Percentiles rank a stretch among this genome's conserved stretches.
Conservation (phyloP, 441 rosid species). For the Geranium incanum region DNA sequence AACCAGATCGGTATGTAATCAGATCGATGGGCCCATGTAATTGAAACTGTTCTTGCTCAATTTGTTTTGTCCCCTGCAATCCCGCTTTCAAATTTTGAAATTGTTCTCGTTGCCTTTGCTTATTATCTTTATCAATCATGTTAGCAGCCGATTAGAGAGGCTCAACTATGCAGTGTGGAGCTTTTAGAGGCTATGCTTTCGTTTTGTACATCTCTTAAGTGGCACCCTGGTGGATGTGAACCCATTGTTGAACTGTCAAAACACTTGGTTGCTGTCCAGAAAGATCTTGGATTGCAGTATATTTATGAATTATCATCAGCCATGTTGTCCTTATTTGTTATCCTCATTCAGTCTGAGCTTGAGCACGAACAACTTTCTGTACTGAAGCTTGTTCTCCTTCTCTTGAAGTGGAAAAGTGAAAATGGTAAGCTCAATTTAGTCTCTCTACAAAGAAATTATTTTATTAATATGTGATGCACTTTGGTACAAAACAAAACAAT, state of each 20-base stretch:
- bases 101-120: not conserved
- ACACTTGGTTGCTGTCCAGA: constrained; percentile 53
- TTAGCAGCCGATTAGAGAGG: constrained; percentile 44
- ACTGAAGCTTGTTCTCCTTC: constrained; percentile 52
- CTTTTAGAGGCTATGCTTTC: constrained; percentile 51
- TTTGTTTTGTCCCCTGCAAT: constrained; percentile 3
- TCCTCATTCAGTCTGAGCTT: constrained; percentile 57
- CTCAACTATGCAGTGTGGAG: constrained; percentile 56
- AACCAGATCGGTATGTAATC: constrained; percentile 43
- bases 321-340: constrained; percentile 43
- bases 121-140: constrained; percentile 20
- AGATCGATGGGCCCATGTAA: not conserved
- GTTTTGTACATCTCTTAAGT: constrained; percentile 33
- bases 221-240: constrained; percentile 35
- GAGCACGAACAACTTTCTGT: constrained; percentile 77
- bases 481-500: not conserved
- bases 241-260: constrained; percentile 47
- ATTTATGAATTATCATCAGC: constrained; percentile 44
- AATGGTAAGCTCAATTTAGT: constrained; percentile 38
- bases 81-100: constrained; percentile 4
- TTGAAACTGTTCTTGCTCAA: constrained; percentile 7
- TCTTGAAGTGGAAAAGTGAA: constrained; percentile 66
- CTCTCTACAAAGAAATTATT: not conserved
- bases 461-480: not conserved
- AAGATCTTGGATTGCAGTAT: constrained; percentile 54